Conservation (phyloP, 2,329 filamentous ascomycete genomes). For the Knufia petricola region DNA sequence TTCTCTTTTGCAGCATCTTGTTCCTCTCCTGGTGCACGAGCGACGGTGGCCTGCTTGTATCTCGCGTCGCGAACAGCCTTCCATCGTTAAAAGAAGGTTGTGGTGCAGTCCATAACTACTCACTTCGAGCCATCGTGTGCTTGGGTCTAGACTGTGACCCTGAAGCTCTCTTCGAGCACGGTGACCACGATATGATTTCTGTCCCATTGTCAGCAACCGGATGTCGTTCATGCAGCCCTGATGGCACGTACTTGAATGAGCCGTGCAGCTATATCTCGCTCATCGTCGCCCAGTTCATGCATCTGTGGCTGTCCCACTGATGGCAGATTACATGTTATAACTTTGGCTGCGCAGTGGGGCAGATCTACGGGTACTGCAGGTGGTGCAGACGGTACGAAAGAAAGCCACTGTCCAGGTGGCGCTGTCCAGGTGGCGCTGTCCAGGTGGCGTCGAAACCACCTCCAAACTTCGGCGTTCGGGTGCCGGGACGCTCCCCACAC, state of each 20-base stretch:
- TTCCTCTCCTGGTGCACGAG: slow-evolving; percentile 26
- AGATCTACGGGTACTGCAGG: neutral
- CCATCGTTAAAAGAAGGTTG: slow-evolving; percentile 31
- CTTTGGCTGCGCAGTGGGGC: too few relatives aligned
- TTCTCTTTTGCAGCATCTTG: slow-evolving; percentile 50
- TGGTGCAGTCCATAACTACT: neutral
- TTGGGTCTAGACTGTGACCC: slow-evolving; percentile 60
- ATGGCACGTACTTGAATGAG: slow-evolving; percentile 7
- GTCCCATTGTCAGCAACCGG: slow-evolving; percentile 3
- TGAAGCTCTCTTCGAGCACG: slow-evolving; percentile 59
- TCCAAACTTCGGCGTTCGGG: too few relatives aligned
- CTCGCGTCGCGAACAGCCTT: slow-evolving; percentile 47
- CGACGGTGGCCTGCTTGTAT: slow-evolving; percentile 44
- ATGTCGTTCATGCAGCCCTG: neutral
- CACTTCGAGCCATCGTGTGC: slow-evolving; percentile 56
- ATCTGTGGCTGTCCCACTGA: neutral
- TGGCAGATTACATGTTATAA: too few relatives aligned
- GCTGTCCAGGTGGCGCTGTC: too few relatives aligned
- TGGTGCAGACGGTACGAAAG: neutral
- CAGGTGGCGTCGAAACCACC: too few relatives aligned
- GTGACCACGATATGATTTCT: slow-evolving; percentile 71
- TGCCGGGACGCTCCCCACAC: too few relatives aligned
- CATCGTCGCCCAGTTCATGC: slow-evolving; percentile 10
- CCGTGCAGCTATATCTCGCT: slow-evolving; percentile 14
- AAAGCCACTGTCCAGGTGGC: too few relatives aligned